Evolutionary conservation across 371 early-diverging fungal species (phyloP).

Genomic region (Smittium mucronatum): DNA sequence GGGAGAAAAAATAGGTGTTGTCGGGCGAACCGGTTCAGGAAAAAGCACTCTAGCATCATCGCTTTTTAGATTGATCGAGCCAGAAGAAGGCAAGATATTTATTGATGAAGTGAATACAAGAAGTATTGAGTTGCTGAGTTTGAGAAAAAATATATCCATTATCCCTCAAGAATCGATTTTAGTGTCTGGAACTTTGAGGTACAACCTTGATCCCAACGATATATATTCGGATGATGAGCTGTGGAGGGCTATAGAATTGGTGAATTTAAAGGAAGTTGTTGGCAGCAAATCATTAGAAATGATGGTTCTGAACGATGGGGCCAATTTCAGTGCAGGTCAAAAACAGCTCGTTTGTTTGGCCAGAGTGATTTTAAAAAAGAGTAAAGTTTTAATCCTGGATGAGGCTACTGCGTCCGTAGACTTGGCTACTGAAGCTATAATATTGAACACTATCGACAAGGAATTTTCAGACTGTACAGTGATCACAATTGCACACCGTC

Average conservation of each 20-base stretch:
- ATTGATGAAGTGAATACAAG: conserved; percentile 79
- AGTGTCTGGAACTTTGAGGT: conserved; percentile 61
- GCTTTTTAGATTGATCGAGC: conserved; percentile 81
- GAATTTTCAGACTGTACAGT: conserved; percentile 37
- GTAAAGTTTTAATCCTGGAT: conserved; percentile 43
- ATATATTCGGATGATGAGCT: conserved; percentile 54
- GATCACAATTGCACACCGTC: conserved; percentile 49
- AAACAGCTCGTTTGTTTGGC: conserved; percentile 36
- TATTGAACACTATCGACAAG: conserved; percentile 34
- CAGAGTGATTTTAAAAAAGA: conserved; percentile 34
- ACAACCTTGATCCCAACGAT: conserved; percentile 69
- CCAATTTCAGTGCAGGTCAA: conserved; percentile 33
- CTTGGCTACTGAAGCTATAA: conserved; percentile 35
- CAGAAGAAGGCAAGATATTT: conserved; percentile 43
- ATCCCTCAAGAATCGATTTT: conserved; percentile 94
- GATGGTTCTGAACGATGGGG: conserved; percentile 52
- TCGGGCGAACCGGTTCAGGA: conserved; percentile 89
- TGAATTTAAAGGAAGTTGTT: conserved; percentile 14
- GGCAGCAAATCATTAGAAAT: conserved; percentile 25
- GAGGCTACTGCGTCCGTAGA: conserved; percentile 53
- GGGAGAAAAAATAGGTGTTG: conserved; percentile 72
- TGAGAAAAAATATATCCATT: conserved; percentile 64
- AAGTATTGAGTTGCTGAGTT: conserved; percentile 51
- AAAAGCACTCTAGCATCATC: conserved; percentile 74
- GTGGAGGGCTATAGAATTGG: conserved; percentile 55